Evolutionary conservation across 2,329 filamentous ascomycete species (phyloP).

Genomic region (Aquanectria penicillioides): DNA sequence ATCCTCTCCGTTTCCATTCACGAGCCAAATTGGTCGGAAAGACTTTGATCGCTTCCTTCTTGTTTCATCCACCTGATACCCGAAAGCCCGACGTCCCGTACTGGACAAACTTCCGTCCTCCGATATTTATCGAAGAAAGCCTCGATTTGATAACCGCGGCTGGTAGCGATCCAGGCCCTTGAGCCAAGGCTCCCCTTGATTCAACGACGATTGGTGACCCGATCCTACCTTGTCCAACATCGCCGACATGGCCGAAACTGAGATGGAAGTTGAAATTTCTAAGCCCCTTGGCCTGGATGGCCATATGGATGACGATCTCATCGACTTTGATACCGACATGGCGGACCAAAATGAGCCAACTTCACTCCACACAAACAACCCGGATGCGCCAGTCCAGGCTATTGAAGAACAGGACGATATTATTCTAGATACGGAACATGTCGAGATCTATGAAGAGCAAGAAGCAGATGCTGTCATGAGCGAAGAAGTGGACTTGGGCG

Average conservation of each 20-base stretch:
- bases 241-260: slow-evolving; percentile 41
- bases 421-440: slow-evolving; percentile 31
- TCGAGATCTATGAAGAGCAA: slow-evolving; percentile 27
- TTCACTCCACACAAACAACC: neutral
- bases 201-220: neutral
- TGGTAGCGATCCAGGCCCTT: neutral
- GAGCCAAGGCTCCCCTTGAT: neutral
- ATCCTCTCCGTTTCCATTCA: slow-evolving; percentile 25
- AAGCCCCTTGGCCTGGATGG: slow-evolving; percentile 37
- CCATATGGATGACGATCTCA: slow-evolving; percentile 47
- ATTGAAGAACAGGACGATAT: slow-evolving; percentile 28
- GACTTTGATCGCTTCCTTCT: slow-evolving; percentile 33
- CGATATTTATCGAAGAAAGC: neutral
- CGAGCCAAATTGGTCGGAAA: slow-evolving; percentile 17
- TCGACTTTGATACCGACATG: slow-evolving; percentile 52
- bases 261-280: slow-evolving; percentile 46
- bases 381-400: slow-evolving; percentile 8
- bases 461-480: slow-evolving; percentile 33
- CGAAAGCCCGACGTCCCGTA: slow-evolving; percentile 10
- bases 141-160: too few relatives aligned
- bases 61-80: too few relatives aligned
- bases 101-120: too few relatives aligned
- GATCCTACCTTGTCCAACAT: neutral
- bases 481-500: slow-evolving; percentile 34
- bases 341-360: slow-evolving; percentile 33